Percentiles rank a stretch among this genome's conserved stretches.
phyloP scores from a whole-genome alignment of 805 yeast genomes.

The Candida glaebosa region DNA sequence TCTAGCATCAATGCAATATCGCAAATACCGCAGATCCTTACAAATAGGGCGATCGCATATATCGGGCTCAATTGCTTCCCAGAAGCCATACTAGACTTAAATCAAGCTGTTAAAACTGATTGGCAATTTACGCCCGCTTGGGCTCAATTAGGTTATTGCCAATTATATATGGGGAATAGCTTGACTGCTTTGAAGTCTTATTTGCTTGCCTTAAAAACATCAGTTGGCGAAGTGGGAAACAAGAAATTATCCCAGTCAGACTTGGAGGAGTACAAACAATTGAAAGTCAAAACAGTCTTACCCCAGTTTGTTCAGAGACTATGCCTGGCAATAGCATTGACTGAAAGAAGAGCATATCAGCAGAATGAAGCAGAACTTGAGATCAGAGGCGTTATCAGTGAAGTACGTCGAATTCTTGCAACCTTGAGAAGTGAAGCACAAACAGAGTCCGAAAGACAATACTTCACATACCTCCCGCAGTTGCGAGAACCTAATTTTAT shows the following conservation, averaged over 20 bases:
- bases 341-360: slow-evolving; percentile 37
- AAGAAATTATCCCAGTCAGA: slow-evolving; percentile 13
- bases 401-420: slow-evolving; percentile 25
- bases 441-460: slow-evolving; percentile 21
- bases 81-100: slow-evolving; percentile 37
- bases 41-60: slow-evolving; percentile 40
- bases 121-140: slow-evolving; percentile 38
- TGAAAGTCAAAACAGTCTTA: slow-evolving; percentile 20
- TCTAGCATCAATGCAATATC: slow-evolving; percentile 13
- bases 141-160: slow-evolving; percentile 43
- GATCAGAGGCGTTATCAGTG: slow-evolving; percentile 20
- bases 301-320: slow-evolving; percentile 39
- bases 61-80: slow-evolving; percentile 39
- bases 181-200: slow-evolving; percentile 32
- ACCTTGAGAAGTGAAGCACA: slow-evolving; percentile 19
- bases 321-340: slow-evolving; percentile 28
- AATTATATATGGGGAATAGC: slow-evolving; percentile 37
- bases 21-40: slow-evolving; percentile 28
- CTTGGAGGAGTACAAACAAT: slow-evolving; percentile 17
- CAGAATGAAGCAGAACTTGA: slow-evolving; percentile 24
- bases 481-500: slow-evolving; percentile 20
- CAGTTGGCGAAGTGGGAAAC: slow-evolving; percentile 31
- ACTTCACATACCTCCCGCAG: slow-evolving; percentile 25
- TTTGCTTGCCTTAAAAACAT: slow-evolving; percentile 25
- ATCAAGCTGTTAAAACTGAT: slow-evolving; percentile 27